Evolutionary conservation across 495 filamentous ascomycete species (phyloP), one percentile per base, ranked within the genome.

Genomic region (Cercophora samala): DNA sequence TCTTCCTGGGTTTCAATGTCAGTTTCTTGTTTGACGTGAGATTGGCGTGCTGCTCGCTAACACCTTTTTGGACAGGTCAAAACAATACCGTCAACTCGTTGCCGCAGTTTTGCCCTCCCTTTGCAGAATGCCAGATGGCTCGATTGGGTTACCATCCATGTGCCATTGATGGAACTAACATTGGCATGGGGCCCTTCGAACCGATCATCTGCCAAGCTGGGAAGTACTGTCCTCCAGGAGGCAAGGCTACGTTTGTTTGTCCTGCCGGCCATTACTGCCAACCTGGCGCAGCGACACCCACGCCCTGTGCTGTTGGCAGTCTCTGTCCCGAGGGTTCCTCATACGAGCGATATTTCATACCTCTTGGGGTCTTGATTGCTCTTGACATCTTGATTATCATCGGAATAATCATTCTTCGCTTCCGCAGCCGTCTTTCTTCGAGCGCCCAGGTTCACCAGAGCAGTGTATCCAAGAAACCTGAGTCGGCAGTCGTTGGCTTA

Each of bases 101-200:
- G 4, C 82, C 82, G 19, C 74, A 79, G 66, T 84, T 76, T 68
- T 84, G 82, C 58, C 76, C 81, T 46, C 82, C 82, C 1, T 63
- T 75, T 11, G 74, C 75, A 3, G 60, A 69, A 11, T 83, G 77
- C 60, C 75, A 79, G 54, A 67, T 67, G 54, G 71, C 75, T 11
- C 73, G 82, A 64, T 63, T 83, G 2, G 67, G 70, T 5, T 76
- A 78, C 22, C 56, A 42, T 6, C 54, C 65, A 13, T 81, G 79
- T 62, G 19, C 46, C 6, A 66, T 77, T 2, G 52, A 74, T 23
- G 80, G 78, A 6, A 66, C 17, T 5, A 79, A 76, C 58, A 65
- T 77, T 11, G 71, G 68, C 17, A 79, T 79, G 77, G 77, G 77
- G 0, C 73, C 70, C 1, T 79, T 78, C 42, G 82, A 85, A 64